Evolutionary conservation across 2,329 filamentous ascomycete species (phyloP).

Genomic region (Pseudogymnoascus destructans): DNA sequence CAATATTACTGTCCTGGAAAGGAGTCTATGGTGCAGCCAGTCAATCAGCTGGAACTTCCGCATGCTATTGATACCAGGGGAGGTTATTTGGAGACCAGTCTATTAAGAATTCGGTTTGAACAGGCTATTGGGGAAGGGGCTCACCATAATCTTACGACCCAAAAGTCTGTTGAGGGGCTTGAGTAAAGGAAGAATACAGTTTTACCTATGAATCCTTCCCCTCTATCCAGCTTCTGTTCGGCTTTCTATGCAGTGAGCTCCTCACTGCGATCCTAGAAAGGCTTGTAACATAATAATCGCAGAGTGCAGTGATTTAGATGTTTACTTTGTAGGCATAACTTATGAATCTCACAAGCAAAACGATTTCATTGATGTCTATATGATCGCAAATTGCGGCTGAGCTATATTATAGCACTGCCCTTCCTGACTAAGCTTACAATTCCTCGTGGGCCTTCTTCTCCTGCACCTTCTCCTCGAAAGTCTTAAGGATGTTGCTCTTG

Average conservation of each 20-base stretch:
- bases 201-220: neutral
- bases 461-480: constrained; percentile 52
- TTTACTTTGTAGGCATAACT: neutral
- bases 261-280: neutral
- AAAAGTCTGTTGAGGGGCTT: neutral
- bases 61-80: neutral
- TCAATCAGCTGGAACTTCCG: neutral
- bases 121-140: neutral
- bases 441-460: constrained; percentile 43
- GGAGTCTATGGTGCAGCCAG: neutral
- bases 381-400: constrained; percentile 27
- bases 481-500: constrained; percentile 77
- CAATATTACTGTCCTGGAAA: neutral
- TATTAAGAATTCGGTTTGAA: neutral
- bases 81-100: constrained; percentile 19
- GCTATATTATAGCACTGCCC: constrained; percentile 10
- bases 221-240: neutral
- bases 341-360: neutral
- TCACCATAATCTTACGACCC: neutral
- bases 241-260: neutral
- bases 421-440: neutral
- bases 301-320: neutral
- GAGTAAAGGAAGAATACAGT: neutral
- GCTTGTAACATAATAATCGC: neutral
- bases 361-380: neutral